Base-by-base conservation (phyloP, 768 basidiomycete species). In the Amylocystis lapponica region DNA sequence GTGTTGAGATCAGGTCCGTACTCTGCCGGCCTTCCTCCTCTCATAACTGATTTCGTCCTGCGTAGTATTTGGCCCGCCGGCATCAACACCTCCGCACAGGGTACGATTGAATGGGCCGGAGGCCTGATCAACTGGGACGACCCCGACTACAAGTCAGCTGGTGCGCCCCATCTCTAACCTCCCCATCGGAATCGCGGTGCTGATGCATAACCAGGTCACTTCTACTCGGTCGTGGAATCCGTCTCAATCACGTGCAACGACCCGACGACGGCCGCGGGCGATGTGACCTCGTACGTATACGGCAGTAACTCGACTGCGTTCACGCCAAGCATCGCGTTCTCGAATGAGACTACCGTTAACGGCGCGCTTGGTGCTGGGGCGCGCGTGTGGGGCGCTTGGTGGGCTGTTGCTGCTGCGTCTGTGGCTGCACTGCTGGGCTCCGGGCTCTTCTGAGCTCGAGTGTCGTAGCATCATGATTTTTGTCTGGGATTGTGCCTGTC, bases 121-220 rank as follows among this genome's bases (percentile, higher is more conserved):
- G 89, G 81, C 32, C 72, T 86, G 77, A 87, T 90, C 64, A 67
- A 89, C 67, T 93, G 84, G 83, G 54, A 68, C 16, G 79, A 91
- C 59, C 77, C 85, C 25, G 89, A 92, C 61, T 92, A 89, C 61
- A 45, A 63, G 39, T 59, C 82, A 12, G 80, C 85, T 16, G 83
- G 78, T 69, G 61, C 39, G 63, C 58, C 40, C 26, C 14, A 29
- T 23, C 13, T 23, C 14, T 38, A 16, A 16, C 31, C n/a, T 13
- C 23, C 8, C 29, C 20, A 32, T 38, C n/a, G n/a, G n/a, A n/a
- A n/a, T 26, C 5, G 11, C 22, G 13, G 22, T 29, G n/a, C 20
- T 19, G 19, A 22, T 26, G 21, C 3, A 14, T 3, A 0, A 20
- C 4, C 43, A 75, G 80, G 86, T 34, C 81, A 88, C 58, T 89